Percentiles rank a stretch among this genome's conserved stretches.
Conservation (phyloP, 208 protist genomes). For the Trichomonas tenax region DNA sequence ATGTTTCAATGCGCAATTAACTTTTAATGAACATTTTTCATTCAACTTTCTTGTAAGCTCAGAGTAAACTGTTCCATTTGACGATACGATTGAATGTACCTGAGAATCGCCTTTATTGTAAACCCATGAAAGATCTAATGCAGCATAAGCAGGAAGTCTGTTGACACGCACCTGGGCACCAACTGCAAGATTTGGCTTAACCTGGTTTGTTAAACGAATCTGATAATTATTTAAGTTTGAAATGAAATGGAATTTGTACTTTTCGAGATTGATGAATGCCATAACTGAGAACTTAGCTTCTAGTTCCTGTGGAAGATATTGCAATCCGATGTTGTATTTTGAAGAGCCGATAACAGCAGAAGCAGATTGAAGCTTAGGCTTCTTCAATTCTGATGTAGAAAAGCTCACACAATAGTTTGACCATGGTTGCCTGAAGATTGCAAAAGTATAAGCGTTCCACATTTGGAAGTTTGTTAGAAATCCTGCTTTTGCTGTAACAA, state of each 20-base stretch:
- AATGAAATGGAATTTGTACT: background rate
- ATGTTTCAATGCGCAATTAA: background rate
- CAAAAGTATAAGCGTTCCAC: background rate
- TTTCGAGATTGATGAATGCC: background rate
- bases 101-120: background rate
- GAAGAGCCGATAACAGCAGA: background rate
- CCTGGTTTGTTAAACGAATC: background rate
- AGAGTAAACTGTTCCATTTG: background rate
- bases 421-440: background rate
- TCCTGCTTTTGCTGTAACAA: background rate
- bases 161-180: background rate
- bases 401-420: background rate
- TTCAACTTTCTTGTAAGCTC: background rate
- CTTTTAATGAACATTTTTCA: background rate
- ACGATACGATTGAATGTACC: background rate
- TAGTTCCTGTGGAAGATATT: background rate
- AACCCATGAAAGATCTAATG: background rate
- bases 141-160: background rate
- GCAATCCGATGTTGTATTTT: background rate
- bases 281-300: background rate
- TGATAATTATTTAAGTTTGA: background rate
- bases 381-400: background rate
- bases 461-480: background rate
- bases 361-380: background rate
- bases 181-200: background rate